phyloP scores from a whole-genome alignment of 139 green algal species.

The Chlamydomonas incerta region DNA sequence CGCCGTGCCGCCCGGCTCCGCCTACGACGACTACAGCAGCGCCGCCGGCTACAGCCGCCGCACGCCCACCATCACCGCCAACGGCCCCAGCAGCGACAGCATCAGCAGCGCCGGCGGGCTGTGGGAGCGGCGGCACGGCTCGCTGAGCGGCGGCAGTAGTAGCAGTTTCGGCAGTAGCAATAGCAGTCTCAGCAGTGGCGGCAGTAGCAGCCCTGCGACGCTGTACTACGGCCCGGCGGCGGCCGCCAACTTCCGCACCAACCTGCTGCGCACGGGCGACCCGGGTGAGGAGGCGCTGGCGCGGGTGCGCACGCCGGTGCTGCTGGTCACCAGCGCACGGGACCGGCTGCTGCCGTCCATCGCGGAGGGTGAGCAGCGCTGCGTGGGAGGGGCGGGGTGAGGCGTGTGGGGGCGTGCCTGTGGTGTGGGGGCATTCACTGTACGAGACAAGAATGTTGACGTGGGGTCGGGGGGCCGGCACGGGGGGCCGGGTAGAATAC shows the following conservation, averaged over 20 bases:
- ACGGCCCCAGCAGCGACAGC: background rate
- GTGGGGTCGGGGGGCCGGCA: background rate
- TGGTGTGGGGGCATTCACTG: too few species aligned
- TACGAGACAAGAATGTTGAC: background rate
- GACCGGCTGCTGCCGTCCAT: constrained; percentile 76
- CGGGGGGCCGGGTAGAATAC: too few species aligned
- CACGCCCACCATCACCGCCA: too few species aligned
- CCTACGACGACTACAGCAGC: too few species aligned
- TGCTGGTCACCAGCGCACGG: constrained; percentile 53
- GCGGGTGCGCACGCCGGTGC: constrained; percentile 38
- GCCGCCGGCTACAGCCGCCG: background rate
- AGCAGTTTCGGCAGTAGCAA: background rate
- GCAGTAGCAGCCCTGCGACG: background rate
- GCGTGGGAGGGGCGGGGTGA: too few species aligned
- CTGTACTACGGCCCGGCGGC: constrained; percentile 47
- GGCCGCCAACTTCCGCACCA: constrained; percentile 69
- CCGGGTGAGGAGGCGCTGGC: constrained; percentile 52
- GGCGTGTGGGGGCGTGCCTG: background rate
- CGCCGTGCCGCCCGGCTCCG: background rate
- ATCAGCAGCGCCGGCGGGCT: background rate
- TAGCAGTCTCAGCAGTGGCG: too few species aligned
- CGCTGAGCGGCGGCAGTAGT: background rate
- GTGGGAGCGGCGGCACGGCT: background rate
- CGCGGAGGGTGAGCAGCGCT: constrained; percentile 6
- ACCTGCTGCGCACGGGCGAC: constrained; percentile 65